These are phyloP conservation scores for Lathyrus oleraceus DNA, from an alignment of 306 rosid species.

Conservation along the genomic window DNA sequence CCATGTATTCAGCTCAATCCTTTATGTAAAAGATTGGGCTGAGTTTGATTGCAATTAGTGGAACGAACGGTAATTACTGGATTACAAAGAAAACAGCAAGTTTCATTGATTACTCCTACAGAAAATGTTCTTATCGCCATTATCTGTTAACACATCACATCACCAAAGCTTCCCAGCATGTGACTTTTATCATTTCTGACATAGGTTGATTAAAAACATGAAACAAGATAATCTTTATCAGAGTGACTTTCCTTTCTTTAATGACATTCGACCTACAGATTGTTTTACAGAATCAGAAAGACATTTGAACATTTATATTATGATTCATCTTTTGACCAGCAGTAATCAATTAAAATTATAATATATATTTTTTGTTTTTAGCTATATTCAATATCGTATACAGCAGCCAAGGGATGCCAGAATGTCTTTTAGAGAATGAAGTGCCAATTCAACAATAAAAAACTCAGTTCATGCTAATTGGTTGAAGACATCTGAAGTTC, in stretches of 20 bases:
- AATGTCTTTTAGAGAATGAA: too few relatives aligned
- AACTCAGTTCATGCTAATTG: too few relatives aligned
- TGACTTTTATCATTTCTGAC: too few relatives aligned
- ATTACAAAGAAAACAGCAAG: not conserved
- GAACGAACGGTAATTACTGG: not conserved
- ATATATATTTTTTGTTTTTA: not conserved
- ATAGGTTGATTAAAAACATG: too few relatives aligned
- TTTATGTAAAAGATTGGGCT: not conserved
- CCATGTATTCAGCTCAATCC: not conserved
- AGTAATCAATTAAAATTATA: not conserved
- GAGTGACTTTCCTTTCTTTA: too few relatives aligned
- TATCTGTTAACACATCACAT: not conserved
- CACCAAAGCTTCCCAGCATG: conserved; percentile 1
- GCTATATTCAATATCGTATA: not conserved
- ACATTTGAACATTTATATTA: not conserved
- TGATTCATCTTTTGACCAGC: not conserved
- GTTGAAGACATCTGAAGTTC: not conserved
- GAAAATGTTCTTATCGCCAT: not conserved
- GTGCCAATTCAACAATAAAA: too few relatives aligned
- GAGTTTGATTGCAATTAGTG: not conserved
- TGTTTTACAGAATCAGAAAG: not conserved
- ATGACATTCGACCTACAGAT: too few relatives aligned
- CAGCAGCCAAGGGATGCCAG: not conserved
- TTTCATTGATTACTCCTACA: not conserved
- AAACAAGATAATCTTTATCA: too few relatives aligned